Evolutionary conservation across 1,284 basidiomycete species (phyloP).

Genomic region (Clitocybe nebularis): DNA sequence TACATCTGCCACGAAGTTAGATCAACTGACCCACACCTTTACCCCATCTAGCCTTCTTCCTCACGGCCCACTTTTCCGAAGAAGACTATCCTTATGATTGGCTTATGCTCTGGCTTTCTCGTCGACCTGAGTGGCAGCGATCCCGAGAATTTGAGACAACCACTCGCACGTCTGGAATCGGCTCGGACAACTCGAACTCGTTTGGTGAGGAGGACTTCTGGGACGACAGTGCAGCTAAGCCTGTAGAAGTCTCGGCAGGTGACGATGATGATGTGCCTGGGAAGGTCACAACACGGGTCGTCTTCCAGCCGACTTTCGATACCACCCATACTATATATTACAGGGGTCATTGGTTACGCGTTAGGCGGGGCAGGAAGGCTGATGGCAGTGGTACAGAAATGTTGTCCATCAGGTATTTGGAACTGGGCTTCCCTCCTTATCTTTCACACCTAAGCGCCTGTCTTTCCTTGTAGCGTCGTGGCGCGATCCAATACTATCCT

Average conservation of each 20-base stretch:
- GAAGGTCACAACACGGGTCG: constrained; percentile 70
- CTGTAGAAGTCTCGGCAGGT: background rate
- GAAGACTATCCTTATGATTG: constrained; percentile 83
- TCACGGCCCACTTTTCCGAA: constrained; percentile 80
- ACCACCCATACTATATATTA: constrained; percentile 83
- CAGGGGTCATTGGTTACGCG: constrained; percentile 75
- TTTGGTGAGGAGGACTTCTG: constrained; percentile 55
- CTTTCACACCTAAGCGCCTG: constrained; percentile 9
- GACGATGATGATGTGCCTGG: constrained; percentile 42
- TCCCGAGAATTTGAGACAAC: constrained; percentile 83
- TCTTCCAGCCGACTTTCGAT: constrained; percentile 81
- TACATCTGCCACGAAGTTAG: constrained; percentile 13
- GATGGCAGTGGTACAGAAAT: constrained; percentile 66
- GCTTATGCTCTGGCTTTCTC: constrained; percentile 79
- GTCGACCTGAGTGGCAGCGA: constrained; percentile 77
- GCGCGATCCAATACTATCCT: constrained; percentile 75
- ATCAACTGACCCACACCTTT: constrained; percentile 21
- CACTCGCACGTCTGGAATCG: constrained; percentile 57
- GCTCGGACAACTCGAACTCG: constrained; percentile 47
- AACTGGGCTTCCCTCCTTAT: constrained; percentile 5
- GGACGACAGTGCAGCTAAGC: constrained; percentile 33
- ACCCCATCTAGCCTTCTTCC: constrained; percentile 66
- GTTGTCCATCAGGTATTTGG: constrained; percentile 60
- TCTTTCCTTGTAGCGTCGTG: constrained; percentile 51
- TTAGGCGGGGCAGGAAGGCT: constrained; percentile 60